A percentile compares a stretch with the other conserved stretches of the same genome.
phyloP scores from a whole-genome alignment of 176 grass and related monocot genomes.

The Rhynchospora breviuscula region DNA sequence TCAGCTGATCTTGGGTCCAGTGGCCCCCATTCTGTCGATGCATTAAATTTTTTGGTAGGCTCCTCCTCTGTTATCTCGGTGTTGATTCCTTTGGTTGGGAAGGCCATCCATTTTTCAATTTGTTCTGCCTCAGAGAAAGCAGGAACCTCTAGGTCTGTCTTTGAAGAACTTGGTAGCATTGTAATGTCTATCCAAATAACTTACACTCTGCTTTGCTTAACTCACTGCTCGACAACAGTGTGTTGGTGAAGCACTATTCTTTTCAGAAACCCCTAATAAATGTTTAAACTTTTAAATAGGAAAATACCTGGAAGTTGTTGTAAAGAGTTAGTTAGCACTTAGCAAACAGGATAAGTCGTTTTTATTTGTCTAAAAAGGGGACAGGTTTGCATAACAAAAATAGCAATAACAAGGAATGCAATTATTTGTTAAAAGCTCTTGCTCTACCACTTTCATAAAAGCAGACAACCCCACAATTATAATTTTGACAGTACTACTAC shows the following conservation, averaged over 20 bases:
- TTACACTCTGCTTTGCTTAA: neutral
- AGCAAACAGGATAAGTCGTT: neutral
- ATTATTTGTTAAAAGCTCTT: neutral
- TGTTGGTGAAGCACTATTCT: neutral
- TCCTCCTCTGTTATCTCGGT: conserved; percentile 39
- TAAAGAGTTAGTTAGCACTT: neutral
- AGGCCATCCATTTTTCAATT: conserved; percentile 45
- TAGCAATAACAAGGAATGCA: neutral
- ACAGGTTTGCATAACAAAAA: conserved; percentile 15
- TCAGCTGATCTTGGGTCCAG: neutral
- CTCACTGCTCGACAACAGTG: neutral
- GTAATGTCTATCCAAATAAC: neutral
- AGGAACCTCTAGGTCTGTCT: neutral
- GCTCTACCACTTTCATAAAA: neutral
- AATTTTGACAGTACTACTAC: neutral
- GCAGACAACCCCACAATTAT: neutral
- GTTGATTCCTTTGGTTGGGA: conserved; percentile 17
- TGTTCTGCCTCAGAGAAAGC: neutral
- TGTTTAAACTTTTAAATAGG: neutral
- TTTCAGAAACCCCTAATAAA: neutral
- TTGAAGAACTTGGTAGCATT: conserved; percentile 35
- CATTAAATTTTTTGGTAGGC: neutral
- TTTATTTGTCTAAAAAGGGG: neutral
- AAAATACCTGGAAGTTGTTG: neutral
- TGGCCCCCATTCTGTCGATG: neutral